Evolutionary conservation across 768 basidiomycete genomes (phyloP), one percentile per base, ranked within the genome.

Genomic region (Russula abietina): DNA sequence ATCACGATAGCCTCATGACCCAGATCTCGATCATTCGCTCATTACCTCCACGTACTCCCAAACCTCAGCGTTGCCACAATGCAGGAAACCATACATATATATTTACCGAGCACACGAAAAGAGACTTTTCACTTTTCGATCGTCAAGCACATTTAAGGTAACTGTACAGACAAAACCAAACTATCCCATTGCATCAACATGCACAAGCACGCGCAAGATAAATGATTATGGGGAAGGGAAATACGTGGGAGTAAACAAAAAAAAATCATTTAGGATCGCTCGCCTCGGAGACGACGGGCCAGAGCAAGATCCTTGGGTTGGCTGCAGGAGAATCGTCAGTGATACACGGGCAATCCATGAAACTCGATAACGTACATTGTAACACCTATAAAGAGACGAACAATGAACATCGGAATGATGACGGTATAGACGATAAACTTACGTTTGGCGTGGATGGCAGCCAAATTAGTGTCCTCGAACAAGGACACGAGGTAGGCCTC

Each of bases 381-480:
- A 16, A 68, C 67, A 63, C 67, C 67, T 67, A 45, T 4, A 50
- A 24, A 1, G 0, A 16, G 4, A 38, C 16, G 22, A 9, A 9
- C 22, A 32, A 50, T 66, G 14, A 67, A 41, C 48, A 53, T 19
- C 14, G 17, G 22, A 19, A 19, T 10, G 19, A 19, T 19, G 6
- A 30, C 16, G 12, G n/a, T 12, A 59, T 16, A 16, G 33, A 22
- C 1, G 57, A 36, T 24, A 3, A 24, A 59, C 67, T 30, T 60
- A 67, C 90, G 87, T 77, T 92, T 92, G 57, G 90, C 90, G 72
- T 92, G 90, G 74, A 92, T 92, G 60, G 90, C 90, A 68, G 91
- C 91, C 83, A 93, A 85, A 80, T 91, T 91, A 64, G 89, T 91
- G 79, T 91, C 89, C 70, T 91, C 89, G 70, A 91, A 91, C 73